Percentiles rank a stretch among this genome's conserved stretches.
Evolutionary conservation across 148 eudicot genomes (phyloP).

Genomic region (Diospyros kaki): DNA sequence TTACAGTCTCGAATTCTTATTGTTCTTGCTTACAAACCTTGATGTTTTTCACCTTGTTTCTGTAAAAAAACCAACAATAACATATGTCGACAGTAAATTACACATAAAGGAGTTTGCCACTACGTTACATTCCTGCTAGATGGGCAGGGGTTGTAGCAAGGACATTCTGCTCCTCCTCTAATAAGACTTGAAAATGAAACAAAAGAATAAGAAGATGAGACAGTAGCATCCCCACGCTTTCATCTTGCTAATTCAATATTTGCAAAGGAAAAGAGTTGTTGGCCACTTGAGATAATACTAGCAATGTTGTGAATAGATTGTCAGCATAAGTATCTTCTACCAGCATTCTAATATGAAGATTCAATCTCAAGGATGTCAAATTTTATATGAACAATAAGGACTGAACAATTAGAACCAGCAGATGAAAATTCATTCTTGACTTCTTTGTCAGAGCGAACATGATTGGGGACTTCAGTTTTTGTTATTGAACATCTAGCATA

Average conservation of each 20-base stretch:
- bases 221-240: not conserved
- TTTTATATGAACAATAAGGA: constrained; percentile 46
- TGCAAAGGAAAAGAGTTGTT: not conserved
- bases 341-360: constrained; percentile 40
- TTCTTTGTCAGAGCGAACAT: constrained; percentile 43
- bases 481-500: constrained; percentile 59
- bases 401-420: constrained; percentile 39
- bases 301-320: constrained; percentile 68
- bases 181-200: constrained; percentile 44
- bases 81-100: constrained; percentile 1
- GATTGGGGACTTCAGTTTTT: constrained; percentile 45
- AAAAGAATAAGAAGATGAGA: constrained; percentile 2
- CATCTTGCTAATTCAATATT: not conserved
- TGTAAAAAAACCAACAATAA: not conserved
- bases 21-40: too few species aligned
- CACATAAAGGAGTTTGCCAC: constrained; percentile 8
- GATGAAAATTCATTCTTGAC: constrained; percentile 42
- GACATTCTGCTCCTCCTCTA: constrained; percentile 68
- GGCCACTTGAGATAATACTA: constrained; percentile 37
- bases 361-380: constrained; percentile 57
- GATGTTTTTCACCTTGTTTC: too few species aligned
- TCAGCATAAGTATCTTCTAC: constrained; percentile 51
- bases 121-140: constrained; percentile 85
- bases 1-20: too few species aligned
- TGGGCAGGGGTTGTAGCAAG: constrained; percentile 96